These are phyloP conservation scores for Erythrophleum fordii DNA, from an alignment of 306 rosid genomes.

Conservation along the genomic window DNA sequence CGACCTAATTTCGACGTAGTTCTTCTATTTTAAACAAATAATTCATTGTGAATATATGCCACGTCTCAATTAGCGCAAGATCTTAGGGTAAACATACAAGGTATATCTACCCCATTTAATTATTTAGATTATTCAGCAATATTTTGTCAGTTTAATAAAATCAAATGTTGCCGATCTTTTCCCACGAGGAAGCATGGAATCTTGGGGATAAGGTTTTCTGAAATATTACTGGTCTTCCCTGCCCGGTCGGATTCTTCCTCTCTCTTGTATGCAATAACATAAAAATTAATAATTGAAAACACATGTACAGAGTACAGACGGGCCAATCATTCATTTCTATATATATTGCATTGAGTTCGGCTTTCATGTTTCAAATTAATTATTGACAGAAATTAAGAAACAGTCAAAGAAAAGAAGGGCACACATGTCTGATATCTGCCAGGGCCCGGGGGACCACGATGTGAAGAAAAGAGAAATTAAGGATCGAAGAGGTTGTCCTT, in stretches of 20 bases:
- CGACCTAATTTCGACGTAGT: background rate
- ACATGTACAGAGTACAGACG: conserved; percentile 19
- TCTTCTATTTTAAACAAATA: background rate
- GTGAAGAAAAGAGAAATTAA: no score
- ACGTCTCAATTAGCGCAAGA: conserved; percentile 35
- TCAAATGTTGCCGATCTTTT: background rate
- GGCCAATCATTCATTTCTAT: background rate
- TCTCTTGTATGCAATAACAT: background rate
- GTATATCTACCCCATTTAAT: background rate
- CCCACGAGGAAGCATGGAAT: conserved; percentile 40
- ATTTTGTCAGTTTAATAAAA: no score
- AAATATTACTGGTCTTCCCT: conserved; percentile 30
- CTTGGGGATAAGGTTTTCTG: conserved; percentile 44
- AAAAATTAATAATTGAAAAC: conserved; percentile 32
- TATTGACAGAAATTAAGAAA: conserved; percentile 25
- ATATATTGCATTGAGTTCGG: conserved; percentile 13
- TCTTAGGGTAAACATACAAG: conserved; percentile 45
- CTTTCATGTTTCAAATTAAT: background rate
- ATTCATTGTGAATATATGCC: conserved; percentile 17
- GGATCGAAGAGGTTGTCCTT: conserved; percentile 4
- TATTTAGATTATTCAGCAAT: conserved; percentile 6
- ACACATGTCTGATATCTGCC: background rate
- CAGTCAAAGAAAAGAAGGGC: background rate
- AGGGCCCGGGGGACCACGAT: no score
- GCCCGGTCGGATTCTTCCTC: conserved; percentile 41